Evolutionary conservation across 1,139 yeast genomes (phyloP), one percentile per base, ranked within the genome.

Genomic region (Zygosaccharomyces pseudobailii): DNA sequence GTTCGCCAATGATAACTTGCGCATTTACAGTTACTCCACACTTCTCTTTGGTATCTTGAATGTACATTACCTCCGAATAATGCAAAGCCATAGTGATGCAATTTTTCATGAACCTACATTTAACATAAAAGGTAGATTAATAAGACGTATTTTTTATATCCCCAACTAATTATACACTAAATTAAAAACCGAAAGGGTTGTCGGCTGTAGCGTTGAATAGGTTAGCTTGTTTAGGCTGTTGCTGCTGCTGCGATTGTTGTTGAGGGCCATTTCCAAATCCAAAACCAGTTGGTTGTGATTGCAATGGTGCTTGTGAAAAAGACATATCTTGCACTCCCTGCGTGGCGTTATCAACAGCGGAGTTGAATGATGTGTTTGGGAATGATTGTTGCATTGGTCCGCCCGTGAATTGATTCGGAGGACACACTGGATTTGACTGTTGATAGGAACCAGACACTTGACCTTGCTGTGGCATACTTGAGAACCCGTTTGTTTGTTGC

Each of bases 141-240:
- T 2, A 24, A 24, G 9, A 24, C 27, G 1, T 6, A 24, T 8
- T 6, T 24, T n/a, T 24, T 24, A 23, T 4, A 13, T 17, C 13
- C 20, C 23, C 19, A 17, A 13, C 28, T 36, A 36, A 27, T 36
- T 23, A 24, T 36, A 17, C 40, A 21, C 19, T 19, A n/a, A 32
- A 47, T 54, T 72, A 87, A 64, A 90, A 89, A 3, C 97, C 97
- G 71, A 90, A 90, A 32, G 97, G 97, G 70, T 90, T 90, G 56
- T 84, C 90, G 3, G 97, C 88, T 2, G 96, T 80, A 5, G 97
- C 97, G 54, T 90, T 86, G 47, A 79, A 86, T 54, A 90, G 69
- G 60, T 90, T 90, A 22, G 97, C 97, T 64, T 79, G 74, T 65
- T 84, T 85, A 44, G 80, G 78, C 58, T 79, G 75, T 54, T 75